These are phyloP conservation scores for Hordeum vulgare DNA, from an alignment of 176 grass and related monocot genomes.

Conservation along the genomic window MorexV3_pseudomolecules_assembly NC_058523.1:15731267-15731766, in stretches of 20 bases:
- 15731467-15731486: neutral
- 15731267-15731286: neutral
- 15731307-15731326: slow-evolving; percentile 2
- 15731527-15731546: neutral
- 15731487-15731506: neutral
- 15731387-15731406: neutral
- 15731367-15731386: neutral
- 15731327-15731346: slow-evolving; percentile 18
- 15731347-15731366: neutral
- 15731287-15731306: neutral
- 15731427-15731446: neutral
- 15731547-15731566: slow-evolving; percentile 3
- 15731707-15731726: neutral
- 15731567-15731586: neutral
- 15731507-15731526: neutral
- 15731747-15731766: neutral
- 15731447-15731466: neutral
- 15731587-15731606: neutral
- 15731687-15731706: neutral
- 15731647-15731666: neutral
- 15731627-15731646: neutral
- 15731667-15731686: neutral
- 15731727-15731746: neutral
- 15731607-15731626: neutral
- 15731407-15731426: neutral